Percentiles rank a stretch among this genome's conserved stretches.
These are phyloP conservation scores for Globisporangium perplexum DNA, from an alignment of 352 stramenopile species.

Conservation along the genomic window DNA sequence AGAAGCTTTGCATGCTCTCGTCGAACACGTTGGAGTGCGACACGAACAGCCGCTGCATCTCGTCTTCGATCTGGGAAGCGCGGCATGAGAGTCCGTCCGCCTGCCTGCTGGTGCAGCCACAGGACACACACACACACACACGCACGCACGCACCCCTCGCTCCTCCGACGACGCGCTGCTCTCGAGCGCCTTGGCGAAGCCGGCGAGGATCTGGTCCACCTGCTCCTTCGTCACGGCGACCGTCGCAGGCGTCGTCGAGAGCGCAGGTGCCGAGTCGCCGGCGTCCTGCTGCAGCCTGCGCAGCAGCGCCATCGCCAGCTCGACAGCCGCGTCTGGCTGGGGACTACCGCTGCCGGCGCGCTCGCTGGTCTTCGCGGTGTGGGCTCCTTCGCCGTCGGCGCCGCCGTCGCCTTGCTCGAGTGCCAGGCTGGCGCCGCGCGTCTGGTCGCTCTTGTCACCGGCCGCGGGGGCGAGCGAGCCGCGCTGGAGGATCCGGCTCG, in stretches of 20 bases:
- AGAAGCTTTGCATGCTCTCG: slow-evolving; percentile 80
- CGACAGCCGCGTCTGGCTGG: slow-evolving; percentile 33
- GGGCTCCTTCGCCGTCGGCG: neutral
- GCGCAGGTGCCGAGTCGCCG: neutral
- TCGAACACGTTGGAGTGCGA: slow-evolving; percentile 83
- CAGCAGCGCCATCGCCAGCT: slow-evolving; percentile 51
- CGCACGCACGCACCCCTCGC: slow-evolving; percentile 24
- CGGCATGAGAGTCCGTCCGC: neutral
- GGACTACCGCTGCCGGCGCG: neutral
- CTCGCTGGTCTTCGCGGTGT: too few species aligned
- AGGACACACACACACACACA: neutral
- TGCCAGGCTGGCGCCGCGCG: neutral
- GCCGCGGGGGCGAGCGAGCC: slow-evolving; percentile 3
- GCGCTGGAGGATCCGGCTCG: slow-evolving; percentile 5
- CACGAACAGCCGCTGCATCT: slow-evolving; percentile 68
- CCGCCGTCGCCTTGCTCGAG: neutral
- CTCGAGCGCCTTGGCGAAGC: slow-evolving; percentile 54
- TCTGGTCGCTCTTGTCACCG: neutral
- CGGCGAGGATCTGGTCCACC: slow-evolving; percentile 54
- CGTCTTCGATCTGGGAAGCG: slow-evolving; percentile 34
- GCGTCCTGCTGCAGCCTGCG: slow-evolving; percentile 43
- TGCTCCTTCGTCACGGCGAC: slow-evolving; percentile 40
- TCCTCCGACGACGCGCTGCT: slow-evolving; percentile 26
- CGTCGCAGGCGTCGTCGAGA: slow-evolving; percentile 18
- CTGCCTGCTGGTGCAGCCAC: neutral